Base-by-base conservation (phyloP, 306 rosid genomes). In the Cucurbita maxima region DNA sequence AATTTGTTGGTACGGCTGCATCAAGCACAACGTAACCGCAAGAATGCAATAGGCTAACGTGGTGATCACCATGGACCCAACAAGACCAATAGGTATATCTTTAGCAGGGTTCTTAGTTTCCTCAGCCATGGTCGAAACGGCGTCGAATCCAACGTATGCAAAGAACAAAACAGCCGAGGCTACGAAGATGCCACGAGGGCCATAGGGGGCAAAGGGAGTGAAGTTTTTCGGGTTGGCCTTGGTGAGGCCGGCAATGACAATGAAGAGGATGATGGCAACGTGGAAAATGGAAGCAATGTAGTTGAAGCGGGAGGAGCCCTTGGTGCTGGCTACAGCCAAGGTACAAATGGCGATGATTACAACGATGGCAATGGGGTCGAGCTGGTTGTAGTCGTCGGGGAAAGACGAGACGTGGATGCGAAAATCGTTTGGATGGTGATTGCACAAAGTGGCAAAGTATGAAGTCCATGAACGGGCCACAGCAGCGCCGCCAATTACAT, bases 401-500 rank as follows among this genome's bases (percentile, higher is more conserved):
- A 88, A 66, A 4, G 11, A 11, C 7, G 69, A 22, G 34, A 77
- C 87, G 11, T 77, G 34, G 62, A 92, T 90, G 6, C 92, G 88
- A 40, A 91, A 88, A 72, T 84, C 88, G 0, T 84, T 81, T 6
- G 96, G 74, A 0, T 55, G 3, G 8, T 12, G 79, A 81, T 87
- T 85, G 76, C 87, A 86, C 1, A 91, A 89, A 25, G 97, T 87
- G 76, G 97, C 82, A 8, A 91, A 91, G 77, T 91, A 91, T 22
- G 97, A 91, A 5, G 97, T 91, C 97, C 96, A 91, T 1, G 97
- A 74, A 10, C 97, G 95, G 0, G 97, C 85, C 6, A 91, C 92
- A 0, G 96, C 92, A 0, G 97, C 97, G 0, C 88, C 82, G 0
- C 89, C 71, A 3, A 91, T 81, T 0, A 88, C 87, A 3, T 87